Evolutionary conservation across 768 basidiomycete species (phyloP), one percentile per base, ranked within the genome.

Genomic region (Mycena olivaceomarginata): DNA sequence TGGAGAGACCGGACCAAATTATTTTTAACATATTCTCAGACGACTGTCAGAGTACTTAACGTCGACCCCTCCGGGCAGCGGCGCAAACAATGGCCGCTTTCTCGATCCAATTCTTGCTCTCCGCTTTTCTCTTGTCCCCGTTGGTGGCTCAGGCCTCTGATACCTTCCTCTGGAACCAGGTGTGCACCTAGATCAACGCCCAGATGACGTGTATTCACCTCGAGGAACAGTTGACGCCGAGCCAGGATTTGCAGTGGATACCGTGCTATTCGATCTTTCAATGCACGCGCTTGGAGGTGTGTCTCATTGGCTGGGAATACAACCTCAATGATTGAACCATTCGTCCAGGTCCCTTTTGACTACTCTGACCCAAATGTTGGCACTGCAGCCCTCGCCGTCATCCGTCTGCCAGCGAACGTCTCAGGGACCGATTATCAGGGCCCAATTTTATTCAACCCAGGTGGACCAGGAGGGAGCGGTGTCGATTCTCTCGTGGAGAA

Each of bases 391-490:
- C 45, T 77, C 6, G 77, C 77, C 2, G 40, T 77, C 20, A 67
- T 74, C 7, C 72, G 72, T 22, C 56, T 74, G 9, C 73, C 63
- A 1, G 25, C 72, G 8, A 74, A 59, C n/a, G 69, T 43, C n/a
- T 67, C 73, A 3, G n/a, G 40, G 15, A 40, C 41, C 5, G 46
- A 51, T 8, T 78, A 78, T 40, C 63, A 57, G 5, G 77, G 77
- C 15, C 77, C 77, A 1, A 5, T 78, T 1, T 46, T 78, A 5
- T 70, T 78, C 69, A 77, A 77, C 63, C 77, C 77, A 3, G 77
- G 77, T 18, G 77, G 77, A 7, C 77, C 77, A 5, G 77, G 76
- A 2, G 76, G 51, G 12, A 73, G 72, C 43, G 72, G 76, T 12
- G 76, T 77, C 40, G 76, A 77, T 20, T 46, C 51, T 25, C 11